Evolutionary conservation across 140 eudicot species (phyloP).

Genomic region (Oenanthe javanica): DNA sequence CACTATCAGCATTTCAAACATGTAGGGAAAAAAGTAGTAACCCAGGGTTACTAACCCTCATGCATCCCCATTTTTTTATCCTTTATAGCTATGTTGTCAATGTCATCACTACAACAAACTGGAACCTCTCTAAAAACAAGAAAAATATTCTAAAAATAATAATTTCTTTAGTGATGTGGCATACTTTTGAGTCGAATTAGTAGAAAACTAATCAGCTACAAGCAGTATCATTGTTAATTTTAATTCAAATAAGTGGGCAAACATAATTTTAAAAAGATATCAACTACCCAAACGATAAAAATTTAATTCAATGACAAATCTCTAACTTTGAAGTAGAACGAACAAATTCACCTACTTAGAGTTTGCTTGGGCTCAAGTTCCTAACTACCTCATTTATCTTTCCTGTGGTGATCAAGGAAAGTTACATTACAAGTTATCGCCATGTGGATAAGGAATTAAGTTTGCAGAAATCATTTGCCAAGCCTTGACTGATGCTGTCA

Average conservation of each 20-base stretch:
- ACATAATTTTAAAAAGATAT: not conserved
- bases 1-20: not conserved
- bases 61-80: not conserved
- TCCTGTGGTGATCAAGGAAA: not conserved
- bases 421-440: slow-evolving; percentile 11
- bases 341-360: not conserved
- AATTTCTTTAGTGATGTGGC: not conserved
- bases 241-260: not conserved
- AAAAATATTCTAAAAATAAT: not conserved
- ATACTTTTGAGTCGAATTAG: not conserved
- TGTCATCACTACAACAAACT: not conserved
- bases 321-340: not conserved
- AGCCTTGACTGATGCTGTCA: slow-evolving; percentile 46
- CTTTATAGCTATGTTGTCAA: not conserved
- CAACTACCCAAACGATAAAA: not conserved
- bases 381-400: not conserved
- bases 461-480: slow-evolving; percentile 58
- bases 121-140: not conserved
- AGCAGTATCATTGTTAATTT: not conserved
- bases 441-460: slow-evolving; percentile 21
- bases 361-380: not conserved
- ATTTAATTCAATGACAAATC: not conserved
- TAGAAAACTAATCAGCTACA: not conserved
- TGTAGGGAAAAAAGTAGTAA: not conserved
- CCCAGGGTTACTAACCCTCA: not conserved